Evolutionary conservation across 1,284 basidiomycete genomes (phyloP), one percentile per base, ranked within the genome.

Genomic region (Ustilago curta): DNA sequence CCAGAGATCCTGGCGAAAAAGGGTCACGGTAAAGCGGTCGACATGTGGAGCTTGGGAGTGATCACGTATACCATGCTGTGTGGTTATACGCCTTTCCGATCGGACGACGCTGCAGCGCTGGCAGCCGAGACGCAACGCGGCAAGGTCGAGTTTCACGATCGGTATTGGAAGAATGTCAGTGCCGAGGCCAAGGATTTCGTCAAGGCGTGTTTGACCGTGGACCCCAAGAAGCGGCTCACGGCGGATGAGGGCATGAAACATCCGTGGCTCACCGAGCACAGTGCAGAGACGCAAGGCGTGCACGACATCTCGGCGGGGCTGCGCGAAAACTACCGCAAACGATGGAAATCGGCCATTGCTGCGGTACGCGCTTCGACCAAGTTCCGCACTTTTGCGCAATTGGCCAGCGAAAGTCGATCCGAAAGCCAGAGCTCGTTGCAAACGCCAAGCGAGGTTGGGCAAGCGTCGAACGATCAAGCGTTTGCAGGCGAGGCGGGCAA

Each of bases 141-240:
- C 1, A 91, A 90, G 78, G 89, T 98, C 56, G 91, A 92, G 77
- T 98, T 98, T 57, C 73, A 84, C 79, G 93, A 95, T 27, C 89
- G 91, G 39, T 98, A 95, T 79, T 99, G 96, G 96, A 90, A 90
- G 84, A 95, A 96, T 73, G 90, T 97, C 32, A 92, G 91, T 39
- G 47, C 59, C 5, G 21, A 82, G 91, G 95, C 94, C 9, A 96
- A 95, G 83, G 87, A 90, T 52, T 98, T 98, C 83, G 92, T 97
- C 82, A 89, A 88, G 75, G 83, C 87, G 0, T 86, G 97, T 29
- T 87, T 97, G 8, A 89, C 90, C 50, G 89, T 92, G 1, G 90
- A 96, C 77, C 92, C 94, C 0, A 79, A 86, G 0, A 85, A 89
- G 66, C 89, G 96, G 27, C 90, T 91, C 2, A 92, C 93, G 0